Conservation (phyloP, 768 basidiomycete genomes). For the Dacryopinax spathularia region DNA sequence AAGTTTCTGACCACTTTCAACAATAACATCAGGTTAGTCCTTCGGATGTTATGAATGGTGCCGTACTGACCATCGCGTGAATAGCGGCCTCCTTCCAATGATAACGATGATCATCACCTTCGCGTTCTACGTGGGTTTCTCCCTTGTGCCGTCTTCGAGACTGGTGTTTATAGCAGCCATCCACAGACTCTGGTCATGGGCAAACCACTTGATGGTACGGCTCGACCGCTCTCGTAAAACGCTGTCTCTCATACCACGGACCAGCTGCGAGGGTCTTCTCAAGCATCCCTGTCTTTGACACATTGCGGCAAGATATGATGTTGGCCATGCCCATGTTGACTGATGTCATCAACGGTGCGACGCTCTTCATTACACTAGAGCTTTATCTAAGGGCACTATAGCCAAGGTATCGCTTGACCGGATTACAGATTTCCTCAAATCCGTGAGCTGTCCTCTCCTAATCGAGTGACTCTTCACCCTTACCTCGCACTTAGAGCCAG, state of each 20-base stretch:
- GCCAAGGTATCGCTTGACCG: constrained; percentile 55
- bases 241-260: constrained; percentile 31
- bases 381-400: neutral
- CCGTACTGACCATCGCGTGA: neutral
- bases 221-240: neutral
- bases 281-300: constrained; percentile 47
- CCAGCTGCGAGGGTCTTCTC: constrained; percentile 33
- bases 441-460: neutral
- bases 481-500: constrained; percentile 18
- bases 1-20: constrained; percentile 39
- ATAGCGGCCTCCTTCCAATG: constrained; percentile 48
- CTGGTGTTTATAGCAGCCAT: neutral
- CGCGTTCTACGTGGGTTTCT: constrained; percentile 36
- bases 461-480: neutral
- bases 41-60: neutral
- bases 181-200: constrained; percentile 26
- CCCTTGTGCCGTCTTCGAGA: neutral
- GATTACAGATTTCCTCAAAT: constrained; percentile 32
- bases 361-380: constrained; percentile 5
- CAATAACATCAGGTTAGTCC: constrained; percentile 31
- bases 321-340: constrained; percentile 24
- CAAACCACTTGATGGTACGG: constrained; percentile 22
- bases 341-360: constrained; percentile 14
- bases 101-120: constrained; percentile 53
- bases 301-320: constrained; percentile 39